Conservation (phyloP, 2,329 filamentous ascomycete genomes). For the Apiospora arundinis region DNA sequence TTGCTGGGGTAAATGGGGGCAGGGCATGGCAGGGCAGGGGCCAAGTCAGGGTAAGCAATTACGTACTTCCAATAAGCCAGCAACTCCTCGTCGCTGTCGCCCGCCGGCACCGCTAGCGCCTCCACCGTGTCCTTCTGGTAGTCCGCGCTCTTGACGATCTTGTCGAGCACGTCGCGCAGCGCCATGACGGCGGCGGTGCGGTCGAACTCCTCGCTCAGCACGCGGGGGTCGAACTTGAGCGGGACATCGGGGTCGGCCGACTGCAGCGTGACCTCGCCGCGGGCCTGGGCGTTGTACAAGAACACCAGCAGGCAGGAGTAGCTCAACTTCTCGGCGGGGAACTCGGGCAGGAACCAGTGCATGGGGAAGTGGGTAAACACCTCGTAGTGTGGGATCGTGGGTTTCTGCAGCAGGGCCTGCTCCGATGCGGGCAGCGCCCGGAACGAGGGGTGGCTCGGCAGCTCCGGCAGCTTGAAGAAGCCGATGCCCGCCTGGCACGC, state of each 20-base stretch:
- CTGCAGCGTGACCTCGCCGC: conserved; percentile 58
- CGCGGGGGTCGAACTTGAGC: conserved; percentile 59
- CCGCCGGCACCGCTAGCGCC: conserved; percentile 49
- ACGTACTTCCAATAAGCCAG: conserved; percentile 45
- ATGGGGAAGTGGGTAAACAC: conserved; percentile 54
- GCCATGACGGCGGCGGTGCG: conserved; percentile 55
- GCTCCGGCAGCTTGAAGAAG: conserved; percentile 50
- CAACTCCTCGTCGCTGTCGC: conserved; percentile 61
- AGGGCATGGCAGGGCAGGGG: background rate
- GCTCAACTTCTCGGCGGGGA: conserved; percentile 44
- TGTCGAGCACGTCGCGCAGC: conserved; percentile 47
- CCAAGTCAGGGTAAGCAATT: background rate
- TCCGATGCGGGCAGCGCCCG: conserved; percentile 50
- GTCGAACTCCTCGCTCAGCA: conserved; percentile 61
- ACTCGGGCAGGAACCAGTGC: conserved; percentile 49
- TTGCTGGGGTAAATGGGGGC: too few species aligned
- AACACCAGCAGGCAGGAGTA: conserved; percentile 54
- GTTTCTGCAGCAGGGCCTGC: conserved; percentile 51
- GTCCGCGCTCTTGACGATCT: conserved; percentile 48
- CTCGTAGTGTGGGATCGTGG: conserved; percentile 64
- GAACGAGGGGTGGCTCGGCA: conserved; percentile 55
- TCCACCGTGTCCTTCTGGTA: conserved; percentile 52
- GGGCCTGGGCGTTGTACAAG: conserved; percentile 59
- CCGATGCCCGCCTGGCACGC: conserved; percentile 48
- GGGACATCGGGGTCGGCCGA: conserved; percentile 55